Conservation (phyloP, 805 yeast species). For the Saturnispora hagleri region DNA sequence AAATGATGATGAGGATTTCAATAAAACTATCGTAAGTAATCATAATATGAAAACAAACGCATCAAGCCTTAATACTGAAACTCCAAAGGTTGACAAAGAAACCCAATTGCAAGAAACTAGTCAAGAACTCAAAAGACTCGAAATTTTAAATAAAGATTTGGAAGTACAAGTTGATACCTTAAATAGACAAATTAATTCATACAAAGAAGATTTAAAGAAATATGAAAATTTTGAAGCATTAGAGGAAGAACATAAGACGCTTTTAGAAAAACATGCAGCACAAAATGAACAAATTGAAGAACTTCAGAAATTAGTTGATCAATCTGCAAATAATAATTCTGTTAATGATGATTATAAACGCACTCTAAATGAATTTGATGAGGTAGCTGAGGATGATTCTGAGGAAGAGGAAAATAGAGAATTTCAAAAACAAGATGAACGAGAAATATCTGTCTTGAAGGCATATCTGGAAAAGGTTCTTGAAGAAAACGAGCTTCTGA, state of each 20-base stretch:
- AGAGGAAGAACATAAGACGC: conserved; percentile 4
- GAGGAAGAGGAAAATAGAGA: conserved; percentile 11
- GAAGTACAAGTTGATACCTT: conserved; percentile 4
- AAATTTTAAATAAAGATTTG: conserved; percentile 4
- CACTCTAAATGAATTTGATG: conserved; percentile 3
- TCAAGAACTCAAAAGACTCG: background rate
- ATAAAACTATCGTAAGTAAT: background rate
- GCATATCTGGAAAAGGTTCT: conserved; percentile 12
- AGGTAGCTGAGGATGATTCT: background rate
- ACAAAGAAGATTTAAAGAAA: conserved; percentile 2
- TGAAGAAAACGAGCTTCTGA: conserved; percentile 11
- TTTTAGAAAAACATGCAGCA: background rate
- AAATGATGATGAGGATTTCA: background rate
- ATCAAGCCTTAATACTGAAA: conserved; percentile 7
- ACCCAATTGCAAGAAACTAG: background rate
- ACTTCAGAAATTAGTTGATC: conserved; percentile 8
- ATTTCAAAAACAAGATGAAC: conserved; percentile 9
- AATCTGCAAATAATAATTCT: conserved; percentile 9
- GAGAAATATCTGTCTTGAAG: conserved; percentile 12
- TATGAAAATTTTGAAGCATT: conserved; percentile 7
- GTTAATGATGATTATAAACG: background rate
- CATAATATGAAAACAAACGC: background rate
- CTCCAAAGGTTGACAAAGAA: conserved; percentile 4
- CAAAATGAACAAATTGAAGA: conserved; percentile 9
- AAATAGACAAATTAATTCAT: background rate